These are phyloP conservation scores for Aphanocladium album DNA, from an alignment of 2,329 filamentous ascomycete species.

Conservation along the genomic window DNA sequence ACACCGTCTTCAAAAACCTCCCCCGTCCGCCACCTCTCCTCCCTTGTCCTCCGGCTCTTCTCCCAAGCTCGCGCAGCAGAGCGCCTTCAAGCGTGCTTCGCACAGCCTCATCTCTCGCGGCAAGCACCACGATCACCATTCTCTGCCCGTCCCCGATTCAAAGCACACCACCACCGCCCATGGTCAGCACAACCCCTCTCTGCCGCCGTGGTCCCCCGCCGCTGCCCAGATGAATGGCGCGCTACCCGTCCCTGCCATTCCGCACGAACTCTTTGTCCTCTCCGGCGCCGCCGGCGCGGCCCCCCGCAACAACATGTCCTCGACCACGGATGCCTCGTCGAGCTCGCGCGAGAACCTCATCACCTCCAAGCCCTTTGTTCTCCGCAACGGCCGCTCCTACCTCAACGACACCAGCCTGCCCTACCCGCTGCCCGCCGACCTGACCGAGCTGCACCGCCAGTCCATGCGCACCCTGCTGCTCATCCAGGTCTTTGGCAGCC, in stretches of 20 bases:
- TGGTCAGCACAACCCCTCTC: slow-evolving; percentile 4
- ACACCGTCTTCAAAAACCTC: slow-evolving; percentile 9
- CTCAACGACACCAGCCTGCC: slow-evolving; percentile 65
- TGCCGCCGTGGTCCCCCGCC: slow-evolving; percentile 12
- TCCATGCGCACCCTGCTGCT: slow-evolving; percentile 77
- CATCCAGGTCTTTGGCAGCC: slow-evolving; percentile 74
- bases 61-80: slow-evolving; percentile 2
- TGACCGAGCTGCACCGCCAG: slow-evolving; percentile 82
- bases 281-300: slow-evolving; percentile 19
- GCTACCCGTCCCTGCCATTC: slow-evolving; percentile 33
- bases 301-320: slow-evolving; percentile 42
- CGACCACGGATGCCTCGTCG: slow-evolving; percentile 37
- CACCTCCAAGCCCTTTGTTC: slow-evolving; percentile 53
- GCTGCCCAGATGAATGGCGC: slow-evolving; percentile 29
- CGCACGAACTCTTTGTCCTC: slow-evolving; percentile 31
- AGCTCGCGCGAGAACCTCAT: slow-evolving; percentile 37
- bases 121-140: slow-evolving; percentile 7
- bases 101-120: slow-evolving; percentile 11
- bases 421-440: slow-evolving; percentile 86
- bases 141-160: neutral
- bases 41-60: slow-evolving; percentile 7
- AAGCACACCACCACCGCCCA: slow-evolving; percentile 8
- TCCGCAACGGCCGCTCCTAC: slow-evolving; percentile 77
- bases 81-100: slow-evolving; percentile 14
- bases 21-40: slow-evolving; percentile 4